Conservation (phyloP, 2,329 filamentous ascomycete genomes). For the Talaromyces amestolkiae region DNA sequence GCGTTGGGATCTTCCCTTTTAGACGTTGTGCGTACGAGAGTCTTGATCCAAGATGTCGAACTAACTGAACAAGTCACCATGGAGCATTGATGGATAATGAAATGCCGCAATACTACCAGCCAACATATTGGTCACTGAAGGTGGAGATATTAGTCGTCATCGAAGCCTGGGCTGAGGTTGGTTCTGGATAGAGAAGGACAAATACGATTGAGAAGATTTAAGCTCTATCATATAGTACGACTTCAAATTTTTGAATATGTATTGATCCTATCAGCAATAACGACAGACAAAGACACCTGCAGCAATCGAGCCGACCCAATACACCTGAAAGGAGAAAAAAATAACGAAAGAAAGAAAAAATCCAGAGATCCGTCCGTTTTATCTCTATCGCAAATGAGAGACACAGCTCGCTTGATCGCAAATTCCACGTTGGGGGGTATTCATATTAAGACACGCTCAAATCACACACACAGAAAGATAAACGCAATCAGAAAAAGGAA, state of each 20-base stretch:
- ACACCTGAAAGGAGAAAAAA: too few relatives aligned
- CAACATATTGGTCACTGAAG: neutral
- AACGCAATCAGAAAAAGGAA: neutral
- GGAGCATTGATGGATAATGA: too few relatives aligned
- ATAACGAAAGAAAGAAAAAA: neutral
- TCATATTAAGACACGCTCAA: neutral
- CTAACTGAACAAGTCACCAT: too few relatives aligned
- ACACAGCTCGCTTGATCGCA: slow-evolving; percentile 3
- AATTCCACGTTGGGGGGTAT: slow-evolving; percentile 4
- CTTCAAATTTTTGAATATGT: neutral
- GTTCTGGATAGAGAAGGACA: neutral
- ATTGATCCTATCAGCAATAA: neutral
- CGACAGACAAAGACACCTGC: neutral
- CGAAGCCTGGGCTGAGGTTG: neutral
- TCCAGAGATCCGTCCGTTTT: neutral
- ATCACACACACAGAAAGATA: neutral
- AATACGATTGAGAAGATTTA: neutral
- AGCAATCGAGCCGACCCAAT: neutral
- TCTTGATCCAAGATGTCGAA: too few relatives aligned
- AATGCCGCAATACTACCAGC: too few relatives aligned
- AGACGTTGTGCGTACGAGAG: too few relatives aligned
- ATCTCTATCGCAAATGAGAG: slow-evolving; percentile 3
- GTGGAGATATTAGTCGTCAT: neutral
- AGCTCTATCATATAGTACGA: neutral
- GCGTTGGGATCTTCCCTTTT: too few relatives aligned